A percentile compares a stretch with the other conserved stretches of the same genome.
phyloP scores from a whole-genome alignment of 129 eudicot species.

The Ambrosia trifida region DNA sequence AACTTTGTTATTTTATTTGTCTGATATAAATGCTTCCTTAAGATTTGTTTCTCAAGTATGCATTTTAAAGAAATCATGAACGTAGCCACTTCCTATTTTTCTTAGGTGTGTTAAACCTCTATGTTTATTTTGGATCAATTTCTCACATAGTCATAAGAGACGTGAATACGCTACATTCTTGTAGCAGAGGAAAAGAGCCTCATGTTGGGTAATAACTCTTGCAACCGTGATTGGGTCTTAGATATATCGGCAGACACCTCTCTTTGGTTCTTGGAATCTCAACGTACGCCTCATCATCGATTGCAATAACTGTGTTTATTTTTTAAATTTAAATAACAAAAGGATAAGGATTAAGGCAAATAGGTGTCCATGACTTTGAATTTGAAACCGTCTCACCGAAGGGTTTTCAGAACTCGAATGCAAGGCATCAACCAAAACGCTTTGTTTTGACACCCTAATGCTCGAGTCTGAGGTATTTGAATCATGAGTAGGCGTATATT shows the following conservation, averaged over 20 bases:
- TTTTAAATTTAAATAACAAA: too few species aligned
- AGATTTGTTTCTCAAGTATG: background rate
- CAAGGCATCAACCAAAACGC: background rate
- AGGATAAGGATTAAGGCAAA: too few species aligned
- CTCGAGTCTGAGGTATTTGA: background rate
- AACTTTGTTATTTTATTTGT: constrained; percentile 13
- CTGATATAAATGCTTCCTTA: background rate
- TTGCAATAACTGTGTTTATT: background rate
- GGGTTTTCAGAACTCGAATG: too few species aligned
- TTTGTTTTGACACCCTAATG: background rate
- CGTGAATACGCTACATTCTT: background rate
- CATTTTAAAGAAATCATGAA: background rate
- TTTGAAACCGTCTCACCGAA: too few species aligned
- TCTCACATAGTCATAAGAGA: background rate
- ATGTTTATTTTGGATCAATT: background rate
- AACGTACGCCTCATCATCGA: background rate
- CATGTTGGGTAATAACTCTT: background rate
- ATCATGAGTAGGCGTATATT: background rate
- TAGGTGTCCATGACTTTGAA: too few species aligned
- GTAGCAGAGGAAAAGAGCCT: background rate
- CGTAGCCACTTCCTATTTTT: too few species aligned
- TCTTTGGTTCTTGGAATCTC: background rate
- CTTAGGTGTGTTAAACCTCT: too few species aligned
- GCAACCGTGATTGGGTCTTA: background rate
- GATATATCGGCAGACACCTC: background rate